A percentile compares a stretch with the other conserved stretches of the same genome.
Evolutionary conservation across 208 protist genomes (phyloP).

Genomic region (Leishmania braziliensis): DNA sequence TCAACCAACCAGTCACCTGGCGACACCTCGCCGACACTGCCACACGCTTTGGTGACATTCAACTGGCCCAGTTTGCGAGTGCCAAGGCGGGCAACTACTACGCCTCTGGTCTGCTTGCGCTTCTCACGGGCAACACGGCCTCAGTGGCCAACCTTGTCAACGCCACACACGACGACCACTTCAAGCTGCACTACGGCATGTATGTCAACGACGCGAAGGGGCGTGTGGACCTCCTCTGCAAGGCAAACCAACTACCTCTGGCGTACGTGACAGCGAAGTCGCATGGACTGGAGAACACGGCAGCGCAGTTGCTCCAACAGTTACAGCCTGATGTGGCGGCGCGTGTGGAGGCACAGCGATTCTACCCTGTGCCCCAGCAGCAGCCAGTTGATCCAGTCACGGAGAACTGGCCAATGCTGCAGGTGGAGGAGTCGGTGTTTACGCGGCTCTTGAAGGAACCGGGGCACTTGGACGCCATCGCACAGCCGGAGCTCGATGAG

Average conservation of each 20-base stretch:
- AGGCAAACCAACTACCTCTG: slow-evolving; percentile 66
- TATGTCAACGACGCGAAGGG: slow-evolving; percentile 90
- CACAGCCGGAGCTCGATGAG: slow-evolving; percentile 30
- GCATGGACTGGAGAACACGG: slow-evolving; percentile 88
- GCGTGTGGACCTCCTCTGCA: slow-evolving; percentile 83
- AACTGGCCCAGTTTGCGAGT: slow-evolving; percentile 96
- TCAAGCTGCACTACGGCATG: slow-evolving; percentile 93
- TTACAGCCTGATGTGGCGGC: slow-evolving; percentile 62
- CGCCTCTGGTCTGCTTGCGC: slow-evolving; percentile 93
- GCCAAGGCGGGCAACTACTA: slow-evolving; percentile 95
- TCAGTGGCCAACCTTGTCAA: slow-evolving; percentile 94
- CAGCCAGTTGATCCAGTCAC: slow-evolving; percentile 34
- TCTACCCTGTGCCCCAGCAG: slow-evolving; percentile 1
- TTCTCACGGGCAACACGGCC: slow-evolving; percentile 96
- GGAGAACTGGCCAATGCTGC: slow-evolving; percentile 87
- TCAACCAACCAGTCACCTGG: slow-evolving; percentile 95
- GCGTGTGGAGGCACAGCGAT: slow-evolving; percentile 27
- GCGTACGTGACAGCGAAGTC: slow-evolving; percentile 46
- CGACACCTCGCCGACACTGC: slow-evolving; percentile 92
- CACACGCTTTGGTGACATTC: slow-evolving; percentile 94
- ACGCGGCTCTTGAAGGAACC: slow-evolving; percentile 72
- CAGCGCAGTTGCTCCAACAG: slow-evolving; percentile 42
- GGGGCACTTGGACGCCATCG: slow-evolving; percentile 44
- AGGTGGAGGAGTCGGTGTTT: slow-evolving; percentile 80
- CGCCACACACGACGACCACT: slow-evolving; percentile 86